Evolutionary conservation across 129 eudicot genomes (phyloP).

Genomic region (Pseudognaphalium luteoalbum): DNA sequence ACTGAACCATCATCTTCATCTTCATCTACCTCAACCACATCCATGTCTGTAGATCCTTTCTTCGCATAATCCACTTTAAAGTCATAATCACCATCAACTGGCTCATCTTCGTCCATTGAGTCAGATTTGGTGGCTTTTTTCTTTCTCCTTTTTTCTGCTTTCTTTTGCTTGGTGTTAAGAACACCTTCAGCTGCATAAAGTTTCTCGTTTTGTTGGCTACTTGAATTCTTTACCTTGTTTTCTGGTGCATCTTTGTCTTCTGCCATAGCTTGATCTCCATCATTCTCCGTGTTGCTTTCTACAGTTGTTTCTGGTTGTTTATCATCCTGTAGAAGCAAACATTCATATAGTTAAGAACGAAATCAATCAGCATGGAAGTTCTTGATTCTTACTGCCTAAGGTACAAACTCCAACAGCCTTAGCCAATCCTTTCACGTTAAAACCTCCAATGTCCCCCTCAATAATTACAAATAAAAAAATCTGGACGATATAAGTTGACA

Average conservation of each 20-base stretch:
- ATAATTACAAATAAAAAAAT: not conserved
- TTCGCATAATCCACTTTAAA: slow-evolving; percentile 70
- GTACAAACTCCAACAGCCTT: no score
- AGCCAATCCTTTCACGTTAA: no score
- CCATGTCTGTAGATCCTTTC: slow-evolving; percentile 44
- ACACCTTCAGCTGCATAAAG: slow-evolving; percentile 48
- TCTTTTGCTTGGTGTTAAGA: slow-evolving; percentile 53
- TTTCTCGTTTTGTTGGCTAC: slow-evolving; percentile 6
- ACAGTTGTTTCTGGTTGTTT: slow-evolving; percentile 28
- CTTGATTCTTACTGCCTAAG: no score
- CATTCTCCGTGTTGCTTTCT: slow-evolving; percentile 15
- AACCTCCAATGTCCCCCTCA: not conserved
- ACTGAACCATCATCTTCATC: slow-evolving; percentile 13
- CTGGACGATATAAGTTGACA: not conserved
- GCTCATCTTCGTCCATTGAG: slow-evolving; percentile 41
- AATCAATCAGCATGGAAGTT: not conserved
- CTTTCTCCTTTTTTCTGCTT: slow-evolving; percentile 57
- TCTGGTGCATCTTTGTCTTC: slow-evolving; percentile 43
- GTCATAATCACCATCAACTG: slow-evolving; percentile 27
- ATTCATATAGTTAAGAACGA: not conserved
- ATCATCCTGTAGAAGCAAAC: slow-evolving; percentile 39
- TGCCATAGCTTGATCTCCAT: slow-evolving; percentile 58
- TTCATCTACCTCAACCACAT: slow-evolving; percentile 45
- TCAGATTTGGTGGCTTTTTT: slow-evolving; percentile 38
- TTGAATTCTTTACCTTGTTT: slow-evolving; percentile 31